Evolutionary conservation across 2,329 filamentous ascomycete genomes (phyloP).

Genomic region (Cyclaneusma minus): DNA sequence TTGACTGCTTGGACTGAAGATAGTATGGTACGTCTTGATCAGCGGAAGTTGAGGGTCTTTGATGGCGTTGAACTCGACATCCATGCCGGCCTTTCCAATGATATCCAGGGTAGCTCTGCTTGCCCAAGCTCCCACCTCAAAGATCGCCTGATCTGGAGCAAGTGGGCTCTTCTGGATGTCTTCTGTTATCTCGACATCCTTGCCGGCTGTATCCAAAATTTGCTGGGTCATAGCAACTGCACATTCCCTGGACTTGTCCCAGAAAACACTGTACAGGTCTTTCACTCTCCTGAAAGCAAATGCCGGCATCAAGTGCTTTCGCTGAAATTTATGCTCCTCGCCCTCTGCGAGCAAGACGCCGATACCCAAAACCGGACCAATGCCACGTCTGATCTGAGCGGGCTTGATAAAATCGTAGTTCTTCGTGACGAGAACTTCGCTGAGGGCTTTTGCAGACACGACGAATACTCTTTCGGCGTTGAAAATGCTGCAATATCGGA

Average conservation of each 20-base stretch:
- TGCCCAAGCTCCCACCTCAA: conserved; percentile 47
- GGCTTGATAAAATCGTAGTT: conserved; percentile 60
- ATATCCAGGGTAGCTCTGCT: conserved; percentile 60
- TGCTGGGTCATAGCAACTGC: conserved; percentile 42
- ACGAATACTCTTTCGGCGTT: conserved; percentile 49
- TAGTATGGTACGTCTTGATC: conserved; percentile 34
- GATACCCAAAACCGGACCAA: conserved; percentile 51
- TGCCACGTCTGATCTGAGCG: conserved; percentile 29
- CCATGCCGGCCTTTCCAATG: conserved; percentile 57
- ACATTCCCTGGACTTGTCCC: conserved; percentile 58
- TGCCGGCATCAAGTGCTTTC: conserved; percentile 66
- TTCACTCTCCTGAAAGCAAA: conserved; percentile 81
- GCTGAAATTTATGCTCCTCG: conserved; percentile 73
- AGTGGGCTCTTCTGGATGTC: conserved; percentile 13
- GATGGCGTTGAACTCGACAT: conserved; percentile 54
- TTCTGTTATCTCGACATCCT: conserved; percentile 15
- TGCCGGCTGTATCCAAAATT: conserved; percentile 21
- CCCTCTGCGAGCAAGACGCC: conserved; percentile 73
- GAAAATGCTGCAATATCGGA: conserved; percentile 47
- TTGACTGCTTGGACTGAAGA: conserved; percentile 36
- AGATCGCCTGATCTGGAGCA: conserved; percentile 20
- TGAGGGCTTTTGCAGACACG: conserved; percentile 46
- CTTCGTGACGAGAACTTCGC: conserved; percentile 52
- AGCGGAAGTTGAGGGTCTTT: conserved; percentile 43
- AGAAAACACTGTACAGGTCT: conserved; percentile 71